phyloP scores from a whole-genome alignment of 768 basidiomycete genomes.

The Xerocomus spinulosus region DNA sequence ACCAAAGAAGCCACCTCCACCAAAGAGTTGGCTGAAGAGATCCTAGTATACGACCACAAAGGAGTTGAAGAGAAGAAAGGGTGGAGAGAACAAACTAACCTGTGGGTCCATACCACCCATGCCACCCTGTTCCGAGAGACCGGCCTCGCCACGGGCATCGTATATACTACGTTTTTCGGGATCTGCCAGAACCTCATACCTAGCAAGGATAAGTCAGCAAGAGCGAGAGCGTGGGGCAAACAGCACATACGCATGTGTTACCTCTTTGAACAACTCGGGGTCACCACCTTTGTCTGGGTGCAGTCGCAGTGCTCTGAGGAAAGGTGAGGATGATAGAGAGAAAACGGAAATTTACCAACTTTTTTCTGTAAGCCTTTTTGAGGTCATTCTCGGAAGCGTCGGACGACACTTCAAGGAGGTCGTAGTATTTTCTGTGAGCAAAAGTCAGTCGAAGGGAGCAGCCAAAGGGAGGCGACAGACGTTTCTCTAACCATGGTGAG shows the following conservation, averaged over 20 bases:
- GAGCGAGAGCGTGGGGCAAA: background rate
- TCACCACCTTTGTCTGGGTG: slow-evolving; percentile 96
- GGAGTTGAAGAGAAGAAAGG: background rate
- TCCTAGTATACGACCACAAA: slow-evolving; percentile 47
- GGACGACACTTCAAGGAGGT: slow-evolving; percentile 81
- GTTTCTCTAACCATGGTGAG: slow-evolving; percentile 65
- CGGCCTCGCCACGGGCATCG: slow-evolving; percentile 90
- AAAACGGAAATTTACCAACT: slow-evolving; percentile 41
- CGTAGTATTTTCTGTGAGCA: slow-evolving; percentile 74
- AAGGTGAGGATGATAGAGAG: slow-evolving; percentile 5
- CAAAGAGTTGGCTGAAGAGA: slow-evolving; percentile 95
- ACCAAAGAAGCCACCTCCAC: slow-evolving; percentile 77
- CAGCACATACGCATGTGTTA: slow-evolving; percentile 81
- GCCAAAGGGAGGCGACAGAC: slow-evolving; percentile 28
- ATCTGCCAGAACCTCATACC: slow-evolving; percentile 93
- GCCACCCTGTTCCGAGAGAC: slow-evolving; percentile 77
- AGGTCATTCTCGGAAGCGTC: slow-evolving; percentile 78
- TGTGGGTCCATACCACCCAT: slow-evolving; percentile 98
- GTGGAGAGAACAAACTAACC: slow-evolving; percentile 38
- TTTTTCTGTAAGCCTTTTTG: slow-evolving; percentile 95
- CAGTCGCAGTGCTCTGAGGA: slow-evolving; percentile 66
- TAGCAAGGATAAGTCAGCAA: slow-evolving; percentile 29
- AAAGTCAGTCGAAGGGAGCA: background rate
- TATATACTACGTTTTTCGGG: slow-evolving; percentile 76
- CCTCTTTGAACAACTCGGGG: slow-evolving; percentile 95